Evolutionary conservation across 768 basidiomycete genomes (phyloP).

Genomic region (Cyathus striatus): DNA sequence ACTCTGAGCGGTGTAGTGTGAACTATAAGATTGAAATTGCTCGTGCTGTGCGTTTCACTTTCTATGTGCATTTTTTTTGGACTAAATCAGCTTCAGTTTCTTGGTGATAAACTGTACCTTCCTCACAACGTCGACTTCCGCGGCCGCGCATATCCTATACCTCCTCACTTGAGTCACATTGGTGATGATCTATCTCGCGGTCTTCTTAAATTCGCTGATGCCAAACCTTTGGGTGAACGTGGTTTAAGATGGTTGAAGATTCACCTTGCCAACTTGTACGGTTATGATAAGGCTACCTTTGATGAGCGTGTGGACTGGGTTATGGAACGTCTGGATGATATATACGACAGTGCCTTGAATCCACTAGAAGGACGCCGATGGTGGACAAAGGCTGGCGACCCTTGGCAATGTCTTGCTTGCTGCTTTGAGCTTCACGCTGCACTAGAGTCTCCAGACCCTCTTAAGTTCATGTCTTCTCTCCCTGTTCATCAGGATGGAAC

Average conservation of each 20-base stretch:
- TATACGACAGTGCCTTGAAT: constrained; percentile 77
- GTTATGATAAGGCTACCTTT: constrained; percentile 92
- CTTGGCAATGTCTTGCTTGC: constrained; percentile 94
- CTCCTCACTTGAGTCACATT: constrained; percentile 92
- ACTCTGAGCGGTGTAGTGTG: constrained; percentile 86
- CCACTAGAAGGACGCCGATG: constrained; percentile 76
- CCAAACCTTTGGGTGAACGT: constrained; percentile 72
- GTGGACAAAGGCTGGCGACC: constrained; percentile 93
- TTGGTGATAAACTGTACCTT: constrained; percentile 83
- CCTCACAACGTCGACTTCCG: constrained; percentile 98
- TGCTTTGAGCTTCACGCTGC: constrained; percentile 88
- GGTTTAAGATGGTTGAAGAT: constrained; percentile 95
- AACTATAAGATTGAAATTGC: constrained; percentile 98
- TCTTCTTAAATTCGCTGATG: constrained; percentile 76
- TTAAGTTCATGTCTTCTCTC: constrained; percentile 59
- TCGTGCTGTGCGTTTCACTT: constrained; percentile 57
- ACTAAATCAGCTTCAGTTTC: constrained; percentile 47
- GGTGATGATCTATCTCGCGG: constrained; percentile 93
- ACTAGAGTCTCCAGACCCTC: constrained; percentile 62
- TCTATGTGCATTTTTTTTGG: constrained; percentile 1
- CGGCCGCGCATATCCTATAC: constrained; percentile 94
- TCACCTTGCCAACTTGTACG: constrained; percentile 88
- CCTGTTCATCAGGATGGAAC: constrained; percentile 98
- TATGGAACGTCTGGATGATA: constrained; percentile 63
- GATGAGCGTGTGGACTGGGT: constrained; percentile 86